Evolutionary conservation across 352 stramenopile genomes (phyloP).

Genomic region (Pythium biforme): DNA sequence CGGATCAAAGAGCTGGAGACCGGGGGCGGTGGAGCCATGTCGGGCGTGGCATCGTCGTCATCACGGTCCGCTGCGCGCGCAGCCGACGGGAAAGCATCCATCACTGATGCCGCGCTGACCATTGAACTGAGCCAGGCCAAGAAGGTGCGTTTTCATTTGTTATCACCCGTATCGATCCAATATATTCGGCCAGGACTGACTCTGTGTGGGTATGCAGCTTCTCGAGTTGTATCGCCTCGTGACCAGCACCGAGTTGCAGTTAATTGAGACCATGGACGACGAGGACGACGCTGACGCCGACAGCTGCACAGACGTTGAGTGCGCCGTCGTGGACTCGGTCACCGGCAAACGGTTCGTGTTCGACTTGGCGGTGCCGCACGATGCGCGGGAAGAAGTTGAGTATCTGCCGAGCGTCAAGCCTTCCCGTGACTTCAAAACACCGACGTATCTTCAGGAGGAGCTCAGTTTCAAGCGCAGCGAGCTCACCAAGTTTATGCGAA

Average conservation of each 20-base stretch:
- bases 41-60: neutral
- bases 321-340: constrained; percentile 62
- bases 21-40: neutral
- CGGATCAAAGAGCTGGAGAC: constrained; percentile 24
- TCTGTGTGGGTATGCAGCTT: constrained; percentile 36
- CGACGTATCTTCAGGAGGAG: constrained; percentile 83
- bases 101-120: constrained; percentile 20
- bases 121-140: constrained; percentile 66
- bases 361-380: constrained; percentile 64
- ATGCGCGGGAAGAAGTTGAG: constrained; percentile 72
- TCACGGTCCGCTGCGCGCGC: neutral
- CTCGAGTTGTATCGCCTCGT: constrained; percentile 76
- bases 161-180: neutral
- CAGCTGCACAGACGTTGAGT: constrained; percentile 65
- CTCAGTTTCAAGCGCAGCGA: constrained; percentile 77
- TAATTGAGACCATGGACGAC: constrained; percentile 56
- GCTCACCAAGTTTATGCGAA: constrained; percentile 84
- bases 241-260: constrained; percentile 70
- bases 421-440: constrained; percentile 48
- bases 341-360: constrained; percentile 72
- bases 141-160: constrained; percentile 40
- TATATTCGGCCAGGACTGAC: neutral
- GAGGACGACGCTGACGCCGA: constrained; percentile 48
- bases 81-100: constrained; percentile 3
- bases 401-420: constrained; percentile 69